Evolutionary conservation across 2,329 filamentous ascomycete genomes (phyloP), one percentile per base, ranked within the genome.

Genomic region (Aciculosporium take): DNA sequence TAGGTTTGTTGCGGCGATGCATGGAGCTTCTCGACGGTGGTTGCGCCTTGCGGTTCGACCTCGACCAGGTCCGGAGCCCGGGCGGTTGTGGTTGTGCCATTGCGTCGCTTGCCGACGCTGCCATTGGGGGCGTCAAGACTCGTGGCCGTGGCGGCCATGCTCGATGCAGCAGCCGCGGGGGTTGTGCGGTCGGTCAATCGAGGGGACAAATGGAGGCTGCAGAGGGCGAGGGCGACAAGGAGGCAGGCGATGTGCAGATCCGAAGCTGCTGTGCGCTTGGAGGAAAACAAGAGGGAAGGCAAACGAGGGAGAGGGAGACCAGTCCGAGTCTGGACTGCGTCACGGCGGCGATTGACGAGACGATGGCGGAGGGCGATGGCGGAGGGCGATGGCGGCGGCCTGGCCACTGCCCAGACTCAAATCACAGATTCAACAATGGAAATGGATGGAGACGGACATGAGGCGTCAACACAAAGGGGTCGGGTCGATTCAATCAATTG

Each of bases 1-100:
- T 96, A 96, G 60, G 88, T 91, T 53, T 65, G 73, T 44, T 49
- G 44, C 15, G 49, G 49, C 17, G 51, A 45, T 7, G 46, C 50
- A 30, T 44, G 42, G 21, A 49, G 41, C 44, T 49, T 46, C 18
- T 51, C 46, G 8, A 43, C 46, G 15, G 51, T 51, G 38, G 52
- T 49, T 41, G 51, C 51, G 35, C 48, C 49, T 12, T 27, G 23
- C 17, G 46, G 44, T 42, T 56, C 50, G 39, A 44, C 48, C 38
- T 54, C 54, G 37, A 51, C 54, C 48, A 52, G 48, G 48, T 55
- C 48, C 50, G 46, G 27, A 23, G 37, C 28, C 4, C 17, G 37
- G 21, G 2, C 36, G 15, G 31, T 32, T 12, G 24, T 46, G 15
- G 31, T 32, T 12, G 24, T 46, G 42, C 39, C 47, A 34, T 43